Conservation (phyloP, 345 rosid genomes). For the Corchorus olitorius region DNA sequence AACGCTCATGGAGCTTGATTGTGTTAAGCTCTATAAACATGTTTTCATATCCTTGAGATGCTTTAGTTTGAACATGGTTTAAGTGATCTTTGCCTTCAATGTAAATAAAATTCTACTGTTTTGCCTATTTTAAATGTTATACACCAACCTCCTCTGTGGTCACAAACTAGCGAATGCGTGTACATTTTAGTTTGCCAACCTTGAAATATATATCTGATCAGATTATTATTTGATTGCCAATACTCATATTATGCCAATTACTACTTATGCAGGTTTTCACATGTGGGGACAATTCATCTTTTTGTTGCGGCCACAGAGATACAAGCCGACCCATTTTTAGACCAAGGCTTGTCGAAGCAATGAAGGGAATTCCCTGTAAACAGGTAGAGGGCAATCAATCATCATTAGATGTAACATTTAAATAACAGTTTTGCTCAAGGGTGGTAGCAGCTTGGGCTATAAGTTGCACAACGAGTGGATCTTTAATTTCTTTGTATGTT, state of each 20-base stretch:
- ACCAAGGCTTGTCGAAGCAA: constrained; percentile 83
- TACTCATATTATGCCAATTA: constrained; percentile 1
- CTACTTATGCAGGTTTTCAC: constrained; percentile 71
- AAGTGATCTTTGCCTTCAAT: neutral
- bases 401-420: constrained; percentile 1
- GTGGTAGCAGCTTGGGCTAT: neutral
- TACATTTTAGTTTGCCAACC: neutral
- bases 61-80: neutral
- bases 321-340: constrained; percentile 76
- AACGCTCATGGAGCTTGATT: neutral
- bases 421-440: constrained; percentile 2
- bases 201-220: neutral
- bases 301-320: constrained; percentile 82
- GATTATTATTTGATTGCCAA: neutral
- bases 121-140: neutral
- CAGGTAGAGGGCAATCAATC: constrained; percentile 51
- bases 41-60: neutral
- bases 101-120: neutral
- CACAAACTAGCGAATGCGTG: neutral
- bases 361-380: constrained; percentile 79
- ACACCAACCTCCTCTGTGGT: neutral
- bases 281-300: constrained; percentile 94
- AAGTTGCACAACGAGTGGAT: neutral
- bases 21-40: neutral
- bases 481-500: constrained; percentile 9